Evolutionary conservation across 257 asterid genomes (phyloP), one percentile per base, ranked within the genome.

Genomic region (Fraxinus cuspidata): DNA sequence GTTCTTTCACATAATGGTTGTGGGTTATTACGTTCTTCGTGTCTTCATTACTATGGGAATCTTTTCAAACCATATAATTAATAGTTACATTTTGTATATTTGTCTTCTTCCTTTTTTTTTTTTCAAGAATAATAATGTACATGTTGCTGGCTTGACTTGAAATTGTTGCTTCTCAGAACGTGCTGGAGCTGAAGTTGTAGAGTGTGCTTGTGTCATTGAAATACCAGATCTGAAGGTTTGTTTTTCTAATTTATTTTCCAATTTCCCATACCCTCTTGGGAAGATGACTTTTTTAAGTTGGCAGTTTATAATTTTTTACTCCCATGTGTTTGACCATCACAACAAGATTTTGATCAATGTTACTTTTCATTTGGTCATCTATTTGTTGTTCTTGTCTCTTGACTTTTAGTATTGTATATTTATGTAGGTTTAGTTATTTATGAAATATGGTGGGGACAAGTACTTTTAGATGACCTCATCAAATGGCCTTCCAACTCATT

Each of bases 191-290:
- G 90, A 90, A 81, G 94, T 92, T 70, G 80, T 90, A 25, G 97
- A 90, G 80, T 92, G 97, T 79, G 97, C 97, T 51, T 90, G 97
- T 66, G 89, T 92, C 77, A 90, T 90, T 69, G 97, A 88, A 85
- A 85, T 92, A 80, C 97, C 97, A 34, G 92, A 87, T 34, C 83
- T 92, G 27, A 87, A 91, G 94, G 97, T 91, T 42, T 29, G 38
- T 32, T 40, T 11, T 72, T 10, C 28, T 49, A 27, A 63, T 63
- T 56, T 27, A 28, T 63, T 25, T 63, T 58, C 31, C 66, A n/a
- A 21, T 58, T 19, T 25, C 15, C 13, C 42, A 7, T 19, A 35
- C 18, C 58, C 60, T 71, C 63, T 58, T 49, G 31, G 13, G 40
- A 53, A 19, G 29, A 73, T 16, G 44, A 67, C 65, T 12, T 21